Evolutionary conservation across 2,329 filamentous ascomycete genomes (phyloP).

Genomic region (Huntiella abstrusa): DNA sequence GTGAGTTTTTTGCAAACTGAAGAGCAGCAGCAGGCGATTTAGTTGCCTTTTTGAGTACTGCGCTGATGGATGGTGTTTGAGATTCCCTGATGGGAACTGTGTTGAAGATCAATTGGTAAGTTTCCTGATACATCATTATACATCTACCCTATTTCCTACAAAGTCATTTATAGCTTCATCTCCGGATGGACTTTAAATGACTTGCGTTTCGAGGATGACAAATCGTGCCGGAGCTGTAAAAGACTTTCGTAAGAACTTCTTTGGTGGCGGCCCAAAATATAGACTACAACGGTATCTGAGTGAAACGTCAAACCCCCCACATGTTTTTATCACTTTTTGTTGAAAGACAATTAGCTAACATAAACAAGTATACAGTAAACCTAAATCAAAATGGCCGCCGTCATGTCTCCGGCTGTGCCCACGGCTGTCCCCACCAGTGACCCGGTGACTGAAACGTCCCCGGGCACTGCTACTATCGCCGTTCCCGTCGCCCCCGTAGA

Average conservation of each 20-base stretch:
- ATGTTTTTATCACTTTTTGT: neutral
- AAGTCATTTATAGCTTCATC: too few species aligned
- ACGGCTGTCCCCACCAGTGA: constrained; percentile 11
- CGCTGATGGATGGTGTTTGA: neutral
- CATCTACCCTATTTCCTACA: neutral
- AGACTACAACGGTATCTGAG: constrained; percentile 99
- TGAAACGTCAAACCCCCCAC: constrained; percentile 17
- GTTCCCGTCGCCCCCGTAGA: constrained; percentile 9
- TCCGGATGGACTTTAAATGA: neutral
- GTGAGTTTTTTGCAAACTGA: neutral
- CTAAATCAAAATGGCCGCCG: constrained; percentile 6
- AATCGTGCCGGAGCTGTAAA: constrained; percentile 17
- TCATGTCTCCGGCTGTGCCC: neutral
- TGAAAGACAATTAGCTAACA: neutral
- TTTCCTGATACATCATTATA: neutral
- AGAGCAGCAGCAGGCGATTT: neutral
- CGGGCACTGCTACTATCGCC: neutral
- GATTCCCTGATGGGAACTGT: constrained; percentile 10
- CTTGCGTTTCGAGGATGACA: constrained; percentile 37
- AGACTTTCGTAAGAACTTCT: constrained; percentile 12
- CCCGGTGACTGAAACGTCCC: constrained; percentile 2
- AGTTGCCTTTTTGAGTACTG: neutral
- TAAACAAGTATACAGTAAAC: constrained; percentile 3
- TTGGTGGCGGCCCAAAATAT: constrained; percentile 24
- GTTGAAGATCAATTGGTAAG: constrained; percentile 5